Evolutionary conservation across 306 rosid species (phyloP).

Genomic region (Trifolium pratense): DNA sequence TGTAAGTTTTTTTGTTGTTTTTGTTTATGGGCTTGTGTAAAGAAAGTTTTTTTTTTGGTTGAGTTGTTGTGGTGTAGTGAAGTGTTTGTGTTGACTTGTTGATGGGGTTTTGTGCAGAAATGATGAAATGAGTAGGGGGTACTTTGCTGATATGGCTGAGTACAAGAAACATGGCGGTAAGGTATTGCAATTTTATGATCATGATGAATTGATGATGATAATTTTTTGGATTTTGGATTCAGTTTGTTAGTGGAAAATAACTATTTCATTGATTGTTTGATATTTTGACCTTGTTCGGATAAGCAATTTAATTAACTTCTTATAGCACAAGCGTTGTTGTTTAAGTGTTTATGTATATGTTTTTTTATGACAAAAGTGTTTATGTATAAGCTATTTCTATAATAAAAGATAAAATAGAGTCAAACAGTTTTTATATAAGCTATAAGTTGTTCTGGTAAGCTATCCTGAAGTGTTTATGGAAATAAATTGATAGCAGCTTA

Average conservation of each 20-base stretch:
- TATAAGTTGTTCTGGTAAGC: background rate
- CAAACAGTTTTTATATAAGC: no score
- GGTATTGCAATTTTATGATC: conserved; percentile 46
- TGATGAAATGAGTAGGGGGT: conserved; percentile 91
- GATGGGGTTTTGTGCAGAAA: conserved; percentile 60
- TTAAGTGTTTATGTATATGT: background rate
- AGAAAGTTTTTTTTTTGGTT: conserved; percentile 5
- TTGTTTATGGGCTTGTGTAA: background rate
- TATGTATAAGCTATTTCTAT: no score
- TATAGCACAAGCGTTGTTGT: background rate
- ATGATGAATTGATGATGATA: background rate
- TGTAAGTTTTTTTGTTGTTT: conserved; percentile 57
- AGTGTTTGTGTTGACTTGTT: conserved; percentile 31
- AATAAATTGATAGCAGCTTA: no score
- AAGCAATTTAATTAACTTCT: background rate
- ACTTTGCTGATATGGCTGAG: conserved; percentile 80
- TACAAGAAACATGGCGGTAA: conserved; percentile 84
- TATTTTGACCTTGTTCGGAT: background rate
- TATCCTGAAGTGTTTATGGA: background rate
- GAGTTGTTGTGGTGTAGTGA: conserved; percentile 24
- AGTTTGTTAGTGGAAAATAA: background rate
- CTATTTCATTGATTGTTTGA: background rate
- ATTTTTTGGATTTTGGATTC: background rate
- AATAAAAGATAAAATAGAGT: no score
- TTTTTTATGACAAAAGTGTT: background rate